Base-by-base conservation (phyloP, 1,284 basidiomycete genomes). In the Tilletia setariae region DNA sequence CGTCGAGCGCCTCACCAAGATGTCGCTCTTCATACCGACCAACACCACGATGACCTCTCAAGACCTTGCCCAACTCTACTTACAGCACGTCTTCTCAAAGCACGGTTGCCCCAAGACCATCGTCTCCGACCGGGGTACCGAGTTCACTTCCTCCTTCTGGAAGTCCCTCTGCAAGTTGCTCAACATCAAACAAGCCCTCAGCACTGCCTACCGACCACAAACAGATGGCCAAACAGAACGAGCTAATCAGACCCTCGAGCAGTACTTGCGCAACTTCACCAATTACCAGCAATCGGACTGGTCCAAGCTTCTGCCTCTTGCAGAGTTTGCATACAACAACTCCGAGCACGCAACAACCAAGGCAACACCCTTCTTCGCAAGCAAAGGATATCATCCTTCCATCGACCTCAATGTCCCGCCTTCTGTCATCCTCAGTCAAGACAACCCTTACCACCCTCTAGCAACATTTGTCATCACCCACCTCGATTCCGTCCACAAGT, bases 11-110 rank as follows among this genome's bases (percentile, higher is more conserved):
- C 79, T 85, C 13, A 83, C 79, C 0, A 85, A 84, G 75, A 67
- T 71, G 69, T 71, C 68, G 23, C 72, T 82, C 64, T 71, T 84
- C 69, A 83, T 83, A 92, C 94, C 73, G 88, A 89, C 66, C 87
- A 70, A 51, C 1, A 80, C 79, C 8, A 76, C 69, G 1, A 77
- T 83, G 1, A 79, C 78, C 0, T 72, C 83, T 0, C 25, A 69
- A 47, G 79, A 77, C 1, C 68, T 82, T 0, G 84, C 83, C 0
- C 21, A 63, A 32, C 61, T 40, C 13, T 25, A 42, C 0, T 65
- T 83, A 0, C 80, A 75, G 59, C 3, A 68, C 0, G 70, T 85
- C 0, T 86, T 78, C 63, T 78, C 75, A 46, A 61, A 72, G 2
- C 79, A 83, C 71, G 82, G n/a, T n/a, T n/a, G n/a, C n/a, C n/a